phyloP scores from a whole-genome alignment of 176 grass and related monocot species.

The Themeda triandra region DNA sequence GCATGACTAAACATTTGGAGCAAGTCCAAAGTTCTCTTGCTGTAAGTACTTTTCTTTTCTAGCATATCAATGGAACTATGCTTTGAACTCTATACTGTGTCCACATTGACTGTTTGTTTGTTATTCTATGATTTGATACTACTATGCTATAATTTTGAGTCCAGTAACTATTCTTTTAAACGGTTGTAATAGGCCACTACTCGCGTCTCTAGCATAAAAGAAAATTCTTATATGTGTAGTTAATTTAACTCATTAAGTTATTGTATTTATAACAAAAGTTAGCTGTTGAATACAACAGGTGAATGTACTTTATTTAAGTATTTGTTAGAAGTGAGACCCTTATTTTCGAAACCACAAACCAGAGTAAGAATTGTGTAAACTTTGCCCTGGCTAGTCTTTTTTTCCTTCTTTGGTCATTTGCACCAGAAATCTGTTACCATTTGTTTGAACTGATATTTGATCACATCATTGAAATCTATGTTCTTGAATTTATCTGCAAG shows the following conservation, averaged over 20 bases:
- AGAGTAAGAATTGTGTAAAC: background rate
- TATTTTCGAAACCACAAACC: background rate
- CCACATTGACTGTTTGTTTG: background rate
- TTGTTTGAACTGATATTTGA: slow-evolving; percentile 14
- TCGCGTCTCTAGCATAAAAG: background rate
- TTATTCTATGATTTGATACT: background rate
- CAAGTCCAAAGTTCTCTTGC: slow-evolving; percentile 85
- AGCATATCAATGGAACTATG: background rate
- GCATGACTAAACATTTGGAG: slow-evolving; percentile 91
- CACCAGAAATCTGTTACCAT: background rate
- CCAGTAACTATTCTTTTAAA: background rate
- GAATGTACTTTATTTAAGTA: background rate
- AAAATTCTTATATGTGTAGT: background rate
- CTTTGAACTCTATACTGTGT: background rate
- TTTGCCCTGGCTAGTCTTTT: background rate
- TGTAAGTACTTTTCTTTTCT: slow-evolving; percentile 47
- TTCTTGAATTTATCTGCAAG: background rate
- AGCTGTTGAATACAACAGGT: background rate
- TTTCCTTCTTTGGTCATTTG: background rate
- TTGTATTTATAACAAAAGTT: background rate
- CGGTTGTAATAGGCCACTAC: background rate
- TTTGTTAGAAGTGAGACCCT: background rate
- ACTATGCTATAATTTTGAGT: background rate
- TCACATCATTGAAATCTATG: background rate
- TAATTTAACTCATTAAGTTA: background rate